Percentiles rank a stretch among this genome's conserved stretches.
Evolutionary conservation across 2,329 filamentous ascomycete genomes (phyloP).

Genomic region (Aspergillus sp.): DNA sequence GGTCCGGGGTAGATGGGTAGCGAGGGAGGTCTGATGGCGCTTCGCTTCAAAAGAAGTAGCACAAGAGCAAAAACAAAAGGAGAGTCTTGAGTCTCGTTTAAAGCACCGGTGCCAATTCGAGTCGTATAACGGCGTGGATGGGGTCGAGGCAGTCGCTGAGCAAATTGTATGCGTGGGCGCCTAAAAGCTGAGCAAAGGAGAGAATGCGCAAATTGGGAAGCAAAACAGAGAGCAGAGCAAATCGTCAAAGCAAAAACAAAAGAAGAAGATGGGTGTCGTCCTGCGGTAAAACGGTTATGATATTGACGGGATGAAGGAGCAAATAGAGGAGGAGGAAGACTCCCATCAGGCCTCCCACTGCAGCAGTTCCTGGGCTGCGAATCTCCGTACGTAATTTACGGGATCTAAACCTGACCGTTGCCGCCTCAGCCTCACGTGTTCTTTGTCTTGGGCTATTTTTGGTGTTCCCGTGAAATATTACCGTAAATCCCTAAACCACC

Average conservation of each 20-base stretch:
- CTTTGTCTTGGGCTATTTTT: conserved; percentile 21
- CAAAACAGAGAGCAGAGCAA: not conserved
- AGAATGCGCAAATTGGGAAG: not conserved
- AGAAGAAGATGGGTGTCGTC: not conserved
- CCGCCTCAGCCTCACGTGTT: conserved; percentile 22
- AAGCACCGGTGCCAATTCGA: conserved; percentile 9
- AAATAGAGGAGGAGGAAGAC: conserved; percentile 9
- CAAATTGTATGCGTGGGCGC: conserved; percentile 18
- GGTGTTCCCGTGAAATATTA: conserved; percentile 16
- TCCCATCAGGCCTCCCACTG: conserved; percentile 2
- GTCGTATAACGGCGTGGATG: conserved; percentile 11
- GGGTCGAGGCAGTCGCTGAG: conserved; percentile 11
- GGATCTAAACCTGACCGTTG: conserved; percentile 16
- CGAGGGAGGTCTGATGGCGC: not conserved
- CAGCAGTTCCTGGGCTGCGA: conserved; percentile 4
- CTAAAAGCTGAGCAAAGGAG: conserved; percentile 10
- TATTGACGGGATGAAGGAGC: conserved; percentile 8
- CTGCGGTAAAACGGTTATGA: not conserved
- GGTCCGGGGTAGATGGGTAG: not conserved
- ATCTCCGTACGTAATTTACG: conserved; percentile 17
- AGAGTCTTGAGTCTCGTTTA: conserved; percentile 14
- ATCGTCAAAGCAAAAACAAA: not conserved
- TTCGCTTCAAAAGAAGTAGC: not conserved
- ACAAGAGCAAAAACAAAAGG: not conserved
- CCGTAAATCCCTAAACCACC: conserved; percentile 2